These are phyloP conservation scores for Nepenthes gracilis DNA, from an alignment of 148 eudicot genomes.

Conservation along the genomic window DNA sequence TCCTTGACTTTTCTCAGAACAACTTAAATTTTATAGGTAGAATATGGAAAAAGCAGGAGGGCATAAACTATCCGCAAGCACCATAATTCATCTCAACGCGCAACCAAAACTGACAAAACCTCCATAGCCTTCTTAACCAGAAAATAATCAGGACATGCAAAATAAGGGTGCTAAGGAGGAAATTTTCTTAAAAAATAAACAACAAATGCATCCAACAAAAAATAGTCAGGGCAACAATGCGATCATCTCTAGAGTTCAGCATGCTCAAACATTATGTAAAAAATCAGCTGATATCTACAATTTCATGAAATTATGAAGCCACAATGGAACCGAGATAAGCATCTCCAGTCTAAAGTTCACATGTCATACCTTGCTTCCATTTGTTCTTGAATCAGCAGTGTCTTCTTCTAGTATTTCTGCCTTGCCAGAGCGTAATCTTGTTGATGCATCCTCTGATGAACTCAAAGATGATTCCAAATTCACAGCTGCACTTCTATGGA, in stretches of 20 bases:
- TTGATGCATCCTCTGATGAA: conserved; percentile 47
- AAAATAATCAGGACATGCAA: neutral
- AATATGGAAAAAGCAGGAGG: no score
- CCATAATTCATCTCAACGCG: no score
- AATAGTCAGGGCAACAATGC: no score
- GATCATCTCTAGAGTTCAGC: no score
- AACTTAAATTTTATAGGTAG: no score
- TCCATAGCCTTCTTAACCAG: neutral
- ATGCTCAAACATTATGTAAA: no score
- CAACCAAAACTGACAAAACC: neutral
- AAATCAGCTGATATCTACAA: no score
- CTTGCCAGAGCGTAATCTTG: conserved; percentile 38
- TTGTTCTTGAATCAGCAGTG: conserved; percentile 57
- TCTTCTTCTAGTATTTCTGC: conserved; percentile 47
- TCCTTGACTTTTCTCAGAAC: no score
- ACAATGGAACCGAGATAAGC: no score
- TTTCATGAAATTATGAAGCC: no score
- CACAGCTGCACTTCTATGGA: conserved; percentile 37
- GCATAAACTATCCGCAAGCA: no score
- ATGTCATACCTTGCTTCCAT: conserved; percentile 32
- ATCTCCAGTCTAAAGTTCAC: no score
- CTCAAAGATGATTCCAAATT: conserved; percentile 72
- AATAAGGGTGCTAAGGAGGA: neutral
- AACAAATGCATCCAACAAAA: neutral
- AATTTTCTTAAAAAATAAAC: neutral